Evolutionary conservation across 805 yeast genomes (phyloP), one percentile per base, ranked within the genome.

Genomic region (Metschnikowia noctiluminum): DNA sequence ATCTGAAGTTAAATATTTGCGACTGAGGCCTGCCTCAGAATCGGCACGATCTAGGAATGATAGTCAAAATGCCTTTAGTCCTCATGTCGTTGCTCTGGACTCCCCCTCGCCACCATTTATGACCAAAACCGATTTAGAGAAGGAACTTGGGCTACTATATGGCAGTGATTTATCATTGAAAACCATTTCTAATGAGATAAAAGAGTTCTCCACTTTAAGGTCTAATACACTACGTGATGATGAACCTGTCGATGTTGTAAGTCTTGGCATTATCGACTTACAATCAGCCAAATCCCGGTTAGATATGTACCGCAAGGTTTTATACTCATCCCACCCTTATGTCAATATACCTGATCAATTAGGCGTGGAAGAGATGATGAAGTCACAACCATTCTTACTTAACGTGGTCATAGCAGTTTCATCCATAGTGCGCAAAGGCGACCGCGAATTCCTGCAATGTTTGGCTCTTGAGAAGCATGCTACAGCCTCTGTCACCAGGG

Each of bases 381-480:
- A 62, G 12, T 65, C 74, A 1, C 74, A 74, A 38, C 96, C 95
- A 2, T 73, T 79, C 21, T 63, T 89, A 40, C 80, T 89, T 55
- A 76, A 82, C 35, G 73, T 86, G 0, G 69, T 89, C 13, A 78
- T 89, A 77, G 77, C 88, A 2, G 73, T 82, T 11, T 70, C 87
- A 0, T 79, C 85, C 1, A 62, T 77, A 27, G 65, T 76, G 10
- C 65, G 73, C 53, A 61, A 62, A 7, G 52, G 61, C 14, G 58
- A 62, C 28, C 53, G 61, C 1, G 68, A 74, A 28, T 52, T 66
- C 7, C 80, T 77, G 21, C 62, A 63, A 10, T 75, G 78, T 38
- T 61, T 82, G 54, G 63, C 66, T 35, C 61, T 85, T 35, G 82
- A 85, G 59, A 74, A 76, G 53, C 71, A 77, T 46, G 80, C 85